Evolutionary conservation across 805 yeast species (phyloP).

Genomic region (Candida ulmi): DNA sequence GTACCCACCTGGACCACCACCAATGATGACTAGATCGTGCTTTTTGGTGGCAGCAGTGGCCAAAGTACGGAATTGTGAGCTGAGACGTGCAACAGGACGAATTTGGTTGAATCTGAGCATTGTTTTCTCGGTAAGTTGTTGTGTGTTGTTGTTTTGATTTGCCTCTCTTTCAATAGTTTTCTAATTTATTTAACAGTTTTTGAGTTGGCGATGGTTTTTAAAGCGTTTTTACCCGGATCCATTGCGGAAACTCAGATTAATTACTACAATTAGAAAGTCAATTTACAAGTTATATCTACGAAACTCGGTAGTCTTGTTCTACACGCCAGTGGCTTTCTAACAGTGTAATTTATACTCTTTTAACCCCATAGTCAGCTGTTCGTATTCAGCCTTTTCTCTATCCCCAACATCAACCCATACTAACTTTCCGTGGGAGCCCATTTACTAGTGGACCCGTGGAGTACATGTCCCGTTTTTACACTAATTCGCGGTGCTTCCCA

Average conservation of each 20-base stretch:
- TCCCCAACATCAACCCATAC: too few species aligned
- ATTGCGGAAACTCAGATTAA: background rate
- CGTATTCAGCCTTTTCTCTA: too few species aligned
- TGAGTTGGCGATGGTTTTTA: too few species aligned
- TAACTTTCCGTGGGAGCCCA: background rate
- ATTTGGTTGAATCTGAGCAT: conserved; percentile 1
- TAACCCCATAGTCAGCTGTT: too few species aligned
- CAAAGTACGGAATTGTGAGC: conserved; percentile 7
- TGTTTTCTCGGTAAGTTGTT: background rate
- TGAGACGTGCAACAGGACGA: conserved; percentile 4
- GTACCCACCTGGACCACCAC: conserved; percentile 99
- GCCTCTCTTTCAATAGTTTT: too few species aligned
- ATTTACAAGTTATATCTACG: background rate
- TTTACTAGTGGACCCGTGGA: background rate
- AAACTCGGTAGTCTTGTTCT: too few species aligned
- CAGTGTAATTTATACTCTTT: too few species aligned
- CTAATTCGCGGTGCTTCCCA: background rate
- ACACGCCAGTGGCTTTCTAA: too few species aligned
- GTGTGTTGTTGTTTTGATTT: background rate
- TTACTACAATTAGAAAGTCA: background rate
- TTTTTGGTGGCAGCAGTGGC: conserved; percentile 29
- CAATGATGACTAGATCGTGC: conserved; percentile 91
- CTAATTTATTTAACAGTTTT: too few species aligned
- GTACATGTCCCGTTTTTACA: background rate
- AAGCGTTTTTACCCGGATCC: conserved; percentile 5